phyloP scores from a whole-genome alignment of 106 monocot genomes.

The Dendrobium chrysotoxum region DNA sequence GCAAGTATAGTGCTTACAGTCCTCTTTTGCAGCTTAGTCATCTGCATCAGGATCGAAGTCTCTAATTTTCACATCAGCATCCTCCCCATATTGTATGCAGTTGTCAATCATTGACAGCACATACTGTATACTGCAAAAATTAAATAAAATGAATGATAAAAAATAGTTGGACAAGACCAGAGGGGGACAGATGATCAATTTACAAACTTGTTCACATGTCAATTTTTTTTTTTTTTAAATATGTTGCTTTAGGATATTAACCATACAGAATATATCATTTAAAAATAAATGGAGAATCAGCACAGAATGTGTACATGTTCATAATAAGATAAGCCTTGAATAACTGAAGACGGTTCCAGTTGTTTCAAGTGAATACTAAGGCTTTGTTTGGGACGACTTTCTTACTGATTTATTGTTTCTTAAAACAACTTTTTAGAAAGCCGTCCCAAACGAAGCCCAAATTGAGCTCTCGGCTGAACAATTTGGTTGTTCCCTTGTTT shows the following conservation, averaged over 20 bases:
- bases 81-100: conserved; percentile 95
- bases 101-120: conserved; percentile 77
- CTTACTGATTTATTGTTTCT: no score
- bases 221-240: no score
- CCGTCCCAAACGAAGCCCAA: no score
- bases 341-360: no score
- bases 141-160: neutral
- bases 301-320: neutral
- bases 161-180: neutral
- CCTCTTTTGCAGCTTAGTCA: conserved; percentile 11
- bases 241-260: neutral
- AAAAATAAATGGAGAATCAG: neutral
- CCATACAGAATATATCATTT: neutral
- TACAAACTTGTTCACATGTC: neutral
- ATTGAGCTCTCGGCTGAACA: no score
- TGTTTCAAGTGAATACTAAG: no score
- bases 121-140: conserved; percentile 62
- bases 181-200: neutral
- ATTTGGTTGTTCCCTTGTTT: no score
- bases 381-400: no score
- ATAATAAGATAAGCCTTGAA: neutral
- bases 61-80: conserved; percentile 80
- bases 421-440: no score
- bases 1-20: neutral
- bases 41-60: conserved; percentile 81